phyloP scores from a whole-genome alignment of 257 asterid genomes.

The Knoxia roxburghii region DNA sequence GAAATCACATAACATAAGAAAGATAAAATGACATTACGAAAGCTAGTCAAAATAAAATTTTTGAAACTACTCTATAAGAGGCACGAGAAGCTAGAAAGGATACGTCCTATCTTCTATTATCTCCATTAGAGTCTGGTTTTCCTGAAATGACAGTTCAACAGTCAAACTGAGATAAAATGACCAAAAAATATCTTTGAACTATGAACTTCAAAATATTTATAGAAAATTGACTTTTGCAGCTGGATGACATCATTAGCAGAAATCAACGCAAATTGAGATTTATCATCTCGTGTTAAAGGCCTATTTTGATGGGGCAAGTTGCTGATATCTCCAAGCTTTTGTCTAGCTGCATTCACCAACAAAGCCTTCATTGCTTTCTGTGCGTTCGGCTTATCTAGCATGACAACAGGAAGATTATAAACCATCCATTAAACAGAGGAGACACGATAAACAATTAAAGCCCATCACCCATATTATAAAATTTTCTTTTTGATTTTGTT shows the following conservation, averaged over 20 bases:
- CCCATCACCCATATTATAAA: background rate
- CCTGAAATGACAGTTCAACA: conserved; percentile 35
- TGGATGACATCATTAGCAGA: conserved; percentile 35
- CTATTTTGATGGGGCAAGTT: conserved; percentile 46
- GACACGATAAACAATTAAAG: background rate
- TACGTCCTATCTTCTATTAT: conserved; percentile 69
- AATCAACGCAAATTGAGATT: conserved; percentile 23
- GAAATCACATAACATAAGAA: conserved; percentile 8
- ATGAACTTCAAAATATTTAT: conserved; percentile 10
- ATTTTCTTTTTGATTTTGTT: background rate
- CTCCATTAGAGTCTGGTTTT: conserved; percentile 45
- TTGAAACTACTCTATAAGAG: background rate
- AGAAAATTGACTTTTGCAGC: conserved; percentile 42
- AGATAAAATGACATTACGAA: conserved; percentile 7
- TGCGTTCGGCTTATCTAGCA: conserved; percentile 9
- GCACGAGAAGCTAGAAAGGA: conserved; percentile 28
- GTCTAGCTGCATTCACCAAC: conserved; percentile 33
- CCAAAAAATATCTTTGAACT: background rate
- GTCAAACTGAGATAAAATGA: conserved; percentile 11
- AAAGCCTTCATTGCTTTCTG: conserved; percentile 24
- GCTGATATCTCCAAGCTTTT: conserved; percentile 63
- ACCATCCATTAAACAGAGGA: background rate
- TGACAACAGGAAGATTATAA: background rate
- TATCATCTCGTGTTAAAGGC: conserved; percentile 24
- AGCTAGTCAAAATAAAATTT: conserved; percentile 1